Percentiles rank a stretch among this genome's conserved stretches.
These are phyloP conservation scores for Didymella pomorum DNA, from an alignment of 2,329 filamentous ascomycete genomes.

Conservation along the genomic window DNA sequence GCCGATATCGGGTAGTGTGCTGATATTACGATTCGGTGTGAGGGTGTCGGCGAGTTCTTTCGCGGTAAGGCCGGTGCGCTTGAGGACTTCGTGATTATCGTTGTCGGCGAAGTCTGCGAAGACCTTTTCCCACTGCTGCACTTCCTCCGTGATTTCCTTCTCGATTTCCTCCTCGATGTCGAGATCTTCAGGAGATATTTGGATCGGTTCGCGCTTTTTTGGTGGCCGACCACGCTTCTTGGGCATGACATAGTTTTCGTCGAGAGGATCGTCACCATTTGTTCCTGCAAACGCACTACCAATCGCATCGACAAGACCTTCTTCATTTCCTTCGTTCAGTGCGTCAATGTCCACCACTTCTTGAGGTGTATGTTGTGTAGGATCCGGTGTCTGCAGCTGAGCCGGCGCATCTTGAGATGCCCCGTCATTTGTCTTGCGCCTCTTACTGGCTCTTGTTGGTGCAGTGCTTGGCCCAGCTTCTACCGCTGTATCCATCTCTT, in stretches of 20 bases:
- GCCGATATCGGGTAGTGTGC: constrained; percentile 65
- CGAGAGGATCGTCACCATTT: constrained; percentile 30
- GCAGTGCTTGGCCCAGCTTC: constrained; percentile 23
- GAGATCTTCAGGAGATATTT: constrained; percentile 56
- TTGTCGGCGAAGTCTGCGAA: constrained; percentile 43
- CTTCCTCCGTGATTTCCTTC: constrained; percentile 52
- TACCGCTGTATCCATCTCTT: constrained; percentile 19
- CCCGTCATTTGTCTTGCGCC: constrained; percentile 33
- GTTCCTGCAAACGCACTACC: constrained; percentile 32
- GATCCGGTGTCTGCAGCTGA: constrained; percentile 14
- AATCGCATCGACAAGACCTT: constrained; percentile 30
- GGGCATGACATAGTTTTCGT: constrained; percentile 36
- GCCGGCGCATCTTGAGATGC: constrained; percentile 22
- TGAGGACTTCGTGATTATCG: constrained; percentile 41
- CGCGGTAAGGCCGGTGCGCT: constrained; percentile 39
- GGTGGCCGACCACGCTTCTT: constrained; percentile 51
- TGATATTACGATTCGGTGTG: constrained; percentile 37
- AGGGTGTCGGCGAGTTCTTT: constrained; percentile 39
- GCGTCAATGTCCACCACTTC: constrained; percentile 27
- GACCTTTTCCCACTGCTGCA: constrained; percentile 41
- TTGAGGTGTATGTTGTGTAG: constrained; percentile 14
- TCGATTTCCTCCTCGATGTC: constrained; percentile 58
- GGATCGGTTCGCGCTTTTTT: constrained; percentile 43
- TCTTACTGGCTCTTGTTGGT: constrained; percentile 33
- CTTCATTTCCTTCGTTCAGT: constrained; percentile 33